Conservation (phyloP, 78 protist genomes). For the Dictyostelium purpureum region DNA sequence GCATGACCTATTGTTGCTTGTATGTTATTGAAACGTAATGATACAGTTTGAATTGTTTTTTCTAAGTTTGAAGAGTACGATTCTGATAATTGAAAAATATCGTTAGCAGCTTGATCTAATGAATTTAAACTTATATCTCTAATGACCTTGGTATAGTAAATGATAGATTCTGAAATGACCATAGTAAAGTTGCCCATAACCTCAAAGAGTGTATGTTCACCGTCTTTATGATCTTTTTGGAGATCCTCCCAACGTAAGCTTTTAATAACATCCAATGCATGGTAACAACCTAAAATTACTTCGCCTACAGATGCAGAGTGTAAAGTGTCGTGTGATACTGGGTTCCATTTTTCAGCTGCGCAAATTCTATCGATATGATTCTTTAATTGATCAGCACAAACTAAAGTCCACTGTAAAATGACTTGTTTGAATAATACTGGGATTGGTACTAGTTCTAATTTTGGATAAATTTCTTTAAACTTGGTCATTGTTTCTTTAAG, state of each 20-base stretch:
- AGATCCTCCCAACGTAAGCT: constrained; percentile 63
- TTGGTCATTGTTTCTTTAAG: constrained; percentile 30
- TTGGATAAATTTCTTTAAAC: constrained; percentile 47
- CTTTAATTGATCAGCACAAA: constrained; percentile 18
- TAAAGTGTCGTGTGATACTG: constrained; percentile 40
- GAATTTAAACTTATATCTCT: constrained; percentile 8
- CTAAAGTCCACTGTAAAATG: constrained; percentile 50
- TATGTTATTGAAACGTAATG: constrained; percentile 62
- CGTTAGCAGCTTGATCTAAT: constrained; percentile 59
- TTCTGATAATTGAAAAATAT: constrained; percentile 58
- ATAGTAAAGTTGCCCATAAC: constrained; percentile 60
- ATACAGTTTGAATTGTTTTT: constrained; percentile 41
- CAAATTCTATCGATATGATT: constrained; percentile 23
- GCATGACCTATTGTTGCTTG: constrained; percentile 70
- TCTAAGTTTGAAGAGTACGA: neutral
- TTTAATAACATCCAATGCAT: constrained; percentile 72
- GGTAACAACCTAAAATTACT: constrained; percentile 47
- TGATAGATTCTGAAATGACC: constrained; percentile 53
- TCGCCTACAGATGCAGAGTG: constrained; percentile 57
- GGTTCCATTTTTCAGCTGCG: constrained; percentile 54
- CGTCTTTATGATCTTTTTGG: constrained; percentile 5
- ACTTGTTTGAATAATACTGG: constrained; percentile 58
- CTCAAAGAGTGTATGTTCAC: constrained; percentile 52
- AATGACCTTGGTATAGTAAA: constrained; percentile 63
- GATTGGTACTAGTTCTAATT: constrained; percentile 30